Percentiles rank a stretch among this genome's conserved stretches.
Conservation (phyloP, 371 early-diverging fungal species). For the Mortierella sp. region DNA sequence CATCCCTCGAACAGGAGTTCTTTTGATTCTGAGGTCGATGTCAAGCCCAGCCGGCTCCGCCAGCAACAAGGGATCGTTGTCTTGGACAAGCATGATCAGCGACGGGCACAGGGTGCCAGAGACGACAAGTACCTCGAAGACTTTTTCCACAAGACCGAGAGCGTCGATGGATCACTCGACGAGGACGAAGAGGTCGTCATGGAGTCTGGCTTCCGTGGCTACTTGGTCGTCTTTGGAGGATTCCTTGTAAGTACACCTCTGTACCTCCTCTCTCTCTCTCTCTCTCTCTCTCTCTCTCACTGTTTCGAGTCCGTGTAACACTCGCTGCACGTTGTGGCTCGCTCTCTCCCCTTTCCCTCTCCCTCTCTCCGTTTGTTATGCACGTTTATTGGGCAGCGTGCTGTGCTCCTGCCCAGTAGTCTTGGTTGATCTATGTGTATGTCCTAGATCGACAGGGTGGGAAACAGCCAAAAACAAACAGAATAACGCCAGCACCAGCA, state of each 20-base stretch:
- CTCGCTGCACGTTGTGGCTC: background rate
- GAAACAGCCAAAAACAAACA: no score
- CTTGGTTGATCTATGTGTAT: no score
- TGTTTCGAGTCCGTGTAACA: background rate
- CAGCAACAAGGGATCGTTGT: background rate
- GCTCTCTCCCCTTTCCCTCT: background rate
- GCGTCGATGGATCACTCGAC: constrained; percentile 10
- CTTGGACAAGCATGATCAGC: background rate
- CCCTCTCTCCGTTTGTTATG: constrained; percentile 8
- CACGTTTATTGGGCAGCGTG: no score
- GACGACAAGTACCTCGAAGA: no score
- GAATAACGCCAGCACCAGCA: no score
- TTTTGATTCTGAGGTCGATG: background rate
- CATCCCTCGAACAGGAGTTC: background rate
- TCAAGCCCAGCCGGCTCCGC: background rate
- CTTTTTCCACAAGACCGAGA: no score
- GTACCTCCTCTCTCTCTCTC: background rate
- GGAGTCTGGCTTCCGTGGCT: constrained; percentile 52
- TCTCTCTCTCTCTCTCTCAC: background rate
- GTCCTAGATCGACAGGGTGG: no score
- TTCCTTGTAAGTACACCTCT: constrained; percentile 45
- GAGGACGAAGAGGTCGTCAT: constrained; percentile 14
- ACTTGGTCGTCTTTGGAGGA: constrained; percentile 53
- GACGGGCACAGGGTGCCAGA: background rate
- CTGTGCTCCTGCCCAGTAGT: no score